Base-by-base conservation (phyloP, 2,329 filamentous ascomycete genomes). In the Fusarium sp. region DNA sequence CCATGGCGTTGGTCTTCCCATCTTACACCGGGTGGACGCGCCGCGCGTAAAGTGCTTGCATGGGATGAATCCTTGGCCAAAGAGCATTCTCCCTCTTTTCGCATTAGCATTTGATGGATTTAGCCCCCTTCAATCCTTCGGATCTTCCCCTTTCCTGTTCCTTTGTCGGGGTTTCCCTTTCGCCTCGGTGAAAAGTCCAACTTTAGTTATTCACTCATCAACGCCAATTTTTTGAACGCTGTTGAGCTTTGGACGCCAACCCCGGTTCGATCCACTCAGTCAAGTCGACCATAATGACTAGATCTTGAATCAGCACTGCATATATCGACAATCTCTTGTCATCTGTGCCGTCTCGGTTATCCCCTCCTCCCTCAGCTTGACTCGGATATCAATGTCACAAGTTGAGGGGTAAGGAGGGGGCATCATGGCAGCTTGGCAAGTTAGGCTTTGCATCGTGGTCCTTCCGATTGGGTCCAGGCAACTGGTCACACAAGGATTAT, bases 21-120 rank as follows among this genome's bases (percentile, higher is more conserved):
- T 58, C 51, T 28, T 38, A 62, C 46, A 51, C 53, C 59, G 36
- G 38, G 30, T 40, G 57, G 53, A 54, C 60, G 65, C 48, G 65
- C 56, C 56, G 42, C 66, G 66, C 57, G 66, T 69, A 69, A 69
- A 69, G 66, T 69, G 66, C 66, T 69, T 69, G 66, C 66, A 69
- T 66, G 39, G 51, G n/a, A 28, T 28, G 26, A 11, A 28, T 28
- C 26, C 12, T 20, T 38, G 28, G 34, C 38, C 24, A 39, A 32
- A 28, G 26, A 28, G 4, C 26, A 28, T 42, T 42, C 17, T 55
- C 12, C 34, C 30, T 58, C 47, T 39, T 39, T 34, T 56, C 10
- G 23, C 17, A 20, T 34, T 46, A 7, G 28, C 14, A 14, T 7
- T 32, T 15, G 28, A 15, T 32, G 39, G 14, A n/a, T 26, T 14